A percentile compares a stretch with the other conserved stretches of the same genome.
phyloP scores from a whole-genome alignment of 345 rosid species.

The Theobroma cacao region DNA sequence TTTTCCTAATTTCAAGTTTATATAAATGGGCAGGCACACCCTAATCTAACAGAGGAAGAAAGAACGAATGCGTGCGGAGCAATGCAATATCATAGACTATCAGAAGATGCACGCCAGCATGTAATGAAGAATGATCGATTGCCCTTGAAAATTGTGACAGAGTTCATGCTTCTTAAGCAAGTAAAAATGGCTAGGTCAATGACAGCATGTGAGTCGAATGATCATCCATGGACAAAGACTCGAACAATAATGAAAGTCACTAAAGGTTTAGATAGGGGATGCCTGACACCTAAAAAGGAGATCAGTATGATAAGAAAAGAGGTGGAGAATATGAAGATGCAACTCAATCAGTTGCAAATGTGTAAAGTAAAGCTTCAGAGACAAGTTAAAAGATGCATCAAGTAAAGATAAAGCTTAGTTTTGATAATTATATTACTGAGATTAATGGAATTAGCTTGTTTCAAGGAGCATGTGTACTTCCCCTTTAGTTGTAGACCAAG shows the following conservation, averaged over 20 bases:
- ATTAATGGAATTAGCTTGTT: neutral
- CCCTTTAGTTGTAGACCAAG: neutral
- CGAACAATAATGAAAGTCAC: slow-evolving; percentile 27
- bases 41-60: slow-evolving; percentile 44
- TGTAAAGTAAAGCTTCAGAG: slow-evolving; percentile 47
- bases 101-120: slow-evolving; percentile 47
- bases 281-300: slow-evolving; percentile 28
- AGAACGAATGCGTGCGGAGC: slow-evolving; percentile 36
- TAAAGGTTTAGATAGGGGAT: slow-evolving; percentile 19
- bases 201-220: slow-evolving; percentile 20
- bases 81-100: slow-evolving; percentile 45
- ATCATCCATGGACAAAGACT: slow-evolving; percentile 30
- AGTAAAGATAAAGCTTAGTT: neutral
- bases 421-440: no score
- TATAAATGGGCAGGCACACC: slow-evolving; percentile 41
- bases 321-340: slow-evolving; percentile 49
- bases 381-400: slow-evolving; percentile 29
- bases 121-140: slow-evolving; percentile 39
- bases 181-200: slow-evolving; percentile 35
- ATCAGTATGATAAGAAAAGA: slow-evolving; percentile 47
- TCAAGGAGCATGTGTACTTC: neutral
- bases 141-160: slow-evolving; percentile 27
- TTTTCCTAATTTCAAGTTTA: no score
- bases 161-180: slow-evolving; percentile 47
- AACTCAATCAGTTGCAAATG: slow-evolving; percentile 43